Evolutionary conservation across 2,329 filamentous ascomycete species (phyloP), one percentile per base, ranked within the genome.

Genomic region (Colletotrichum liriopes): DNA sequence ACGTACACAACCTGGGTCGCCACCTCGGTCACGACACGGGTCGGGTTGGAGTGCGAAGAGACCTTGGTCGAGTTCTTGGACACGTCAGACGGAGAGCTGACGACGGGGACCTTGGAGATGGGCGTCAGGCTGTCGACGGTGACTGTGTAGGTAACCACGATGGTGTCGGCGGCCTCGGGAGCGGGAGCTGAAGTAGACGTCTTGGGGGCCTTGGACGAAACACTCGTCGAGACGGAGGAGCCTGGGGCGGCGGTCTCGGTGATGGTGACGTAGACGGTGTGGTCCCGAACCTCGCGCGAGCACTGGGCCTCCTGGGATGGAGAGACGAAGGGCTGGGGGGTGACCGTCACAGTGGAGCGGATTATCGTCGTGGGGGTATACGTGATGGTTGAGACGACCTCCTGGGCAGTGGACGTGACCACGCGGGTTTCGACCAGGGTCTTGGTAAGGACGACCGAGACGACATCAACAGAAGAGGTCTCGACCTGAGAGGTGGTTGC

Each of bases 231-330:
- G 54, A 37, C 52, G n/a, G 64, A 58, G 37, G 64, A 51, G 68
- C 68, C 59, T 16, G 43, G 54, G 37, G 26, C 52, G 47, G 60
- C 49, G 11, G 65, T 60, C 71, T 75, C 47, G 52, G 72, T 75
- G 64, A 75, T 41, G 14, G 73, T 75, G 37, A 67, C 32, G 49
- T 65, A 72, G 49, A 71, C 52, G 3, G 73, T 74, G 23, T 73
- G 73, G 23, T 68, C 45, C 18, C 55, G 71, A 23, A 64, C 39
- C 20, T 67, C 51, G 16, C 14, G 59, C 18, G 68, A 71, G 63
- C 63, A 67, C 59, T 64, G 52, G 23, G 51, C 61, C 51, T 60
- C 69, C 1, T 43, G 47, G 35, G 54, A 45, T 5, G 54, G n/a
- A 41, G 52, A 41, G 26, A 39, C 18, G 32, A 45, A 35, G 26